Base-by-base conservation (phyloP, 352 stramenopile species). In the Stramenopiles sp. region DNA sequence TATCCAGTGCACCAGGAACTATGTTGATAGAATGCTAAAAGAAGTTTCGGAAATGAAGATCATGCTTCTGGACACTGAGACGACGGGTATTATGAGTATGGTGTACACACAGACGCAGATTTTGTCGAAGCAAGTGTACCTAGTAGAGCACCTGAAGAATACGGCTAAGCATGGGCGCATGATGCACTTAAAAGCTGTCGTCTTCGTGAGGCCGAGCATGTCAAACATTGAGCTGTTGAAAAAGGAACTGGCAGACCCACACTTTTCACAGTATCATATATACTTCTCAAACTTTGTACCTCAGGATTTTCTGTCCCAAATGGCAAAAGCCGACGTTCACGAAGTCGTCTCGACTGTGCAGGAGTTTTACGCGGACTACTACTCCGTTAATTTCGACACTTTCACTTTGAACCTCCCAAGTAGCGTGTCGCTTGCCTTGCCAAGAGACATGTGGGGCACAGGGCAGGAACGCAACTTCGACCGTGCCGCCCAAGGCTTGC, bases 31-130 rank as follows among this genome's bases (percentile, higher is more conserved):
- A n/a, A n/a, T n/a, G n/a, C n/a, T n/a, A n/a, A n/a, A n/a, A n/a
- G n/a, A n/a, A n/a, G n/a, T n/a, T n/a, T n/a, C n/a, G n/a, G 95
- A 94, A 44, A 99, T 99, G 95, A 98, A 99, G 86, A 92, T 93
- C 31, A 88, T 99, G 30, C 86, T 99, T 78, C 89, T 98, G 75
- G 95, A 99, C 86, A 88, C 88, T 0, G 89, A 93, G 30, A 98
- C 96, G 27, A 98, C 94, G 8, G 92, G 94, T 83, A 93, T 97
- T 76, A 91, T 98, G 67, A 93, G 87, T 32, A 98, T 96, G 86
- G 95, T 98, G 30, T 95, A 96, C 84, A 94, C 90, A 25, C 95
- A 98, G 87, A 96, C 92, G 55, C 92, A 98, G 84, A 98, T 98
- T 76, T 83, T 98, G 33, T 88, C 92, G 83, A 89, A 93, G 76